A percentile compares a stretch with the other conserved stretches of the same genome.
phyloP scores from a whole-genome alignment of 345 rosid genomes.

The Corymbia maculata region DNA sequence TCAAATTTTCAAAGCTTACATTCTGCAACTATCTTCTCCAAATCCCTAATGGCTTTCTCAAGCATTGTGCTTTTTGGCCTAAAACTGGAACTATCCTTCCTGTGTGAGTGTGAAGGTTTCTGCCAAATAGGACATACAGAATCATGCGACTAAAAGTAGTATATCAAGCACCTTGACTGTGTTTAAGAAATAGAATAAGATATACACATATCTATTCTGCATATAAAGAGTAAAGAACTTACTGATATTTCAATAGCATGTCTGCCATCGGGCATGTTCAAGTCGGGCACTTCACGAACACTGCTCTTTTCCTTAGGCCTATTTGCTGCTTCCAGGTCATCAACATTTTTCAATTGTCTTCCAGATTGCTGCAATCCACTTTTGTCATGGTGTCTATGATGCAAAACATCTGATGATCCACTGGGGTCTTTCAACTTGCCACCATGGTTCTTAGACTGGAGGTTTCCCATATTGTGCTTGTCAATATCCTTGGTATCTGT shows the following conservation, averaged over 20 bases:
- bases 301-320: constrained; percentile 46
- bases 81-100: constrained; percentile 47
- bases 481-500: constrained; percentile 39
- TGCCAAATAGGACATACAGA: constrained; percentile 16
- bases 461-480: constrained; percentile 32
- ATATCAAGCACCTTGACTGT: background rate
- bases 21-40: constrained; percentile 86
- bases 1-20: constrained; percentile 37
- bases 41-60: constrained; percentile 84
- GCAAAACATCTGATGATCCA: constrained; percentile 29
- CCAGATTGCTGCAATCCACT: constrained; percentile 37
- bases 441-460: constrained; percentile 24
- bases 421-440: constrained; percentile 46
- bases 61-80: constrained; percentile 60
- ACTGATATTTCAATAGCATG: constrained; percentile 32
- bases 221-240: constrained; percentile 12
- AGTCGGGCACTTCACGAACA: constrained; percentile 32
- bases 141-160: constrained; percentile 1
- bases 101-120: constrained; percentile 37
- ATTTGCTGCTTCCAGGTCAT: constrained; percentile 30
- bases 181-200: background rate
- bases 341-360: constrained; percentile 16
- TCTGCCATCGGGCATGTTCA: constrained; percentile 50
- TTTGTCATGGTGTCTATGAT: constrained; percentile 44
- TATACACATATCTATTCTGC: background rate